Percentiles rank a stretch among this genome's conserved stretches.
phyloP scores from a whole-genome alignment of 257 asterid species.

The Paulownia fortunei region DNA sequence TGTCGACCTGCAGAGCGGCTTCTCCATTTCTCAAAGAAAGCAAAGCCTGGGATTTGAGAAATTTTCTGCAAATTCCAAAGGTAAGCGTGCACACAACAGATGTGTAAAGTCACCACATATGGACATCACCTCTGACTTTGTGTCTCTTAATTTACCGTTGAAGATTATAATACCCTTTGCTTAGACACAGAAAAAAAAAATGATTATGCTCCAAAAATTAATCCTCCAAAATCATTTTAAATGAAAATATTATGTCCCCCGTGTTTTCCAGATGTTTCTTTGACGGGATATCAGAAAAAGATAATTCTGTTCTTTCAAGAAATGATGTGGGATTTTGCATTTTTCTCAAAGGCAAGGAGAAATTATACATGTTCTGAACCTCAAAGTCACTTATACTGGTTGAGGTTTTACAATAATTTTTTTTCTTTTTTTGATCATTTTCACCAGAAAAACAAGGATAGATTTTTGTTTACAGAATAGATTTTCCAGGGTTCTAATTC shows the following conservation, averaged over 20 bases:
- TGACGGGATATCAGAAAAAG: neutral
- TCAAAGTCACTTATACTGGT: too few relatives aligned
- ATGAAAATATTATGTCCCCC: neutral
- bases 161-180: neutral
- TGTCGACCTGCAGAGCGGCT: neutral
- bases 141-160: conserved; percentile 28
- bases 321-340: too few relatives aligned
- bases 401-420: too few relatives aligned
- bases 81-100: conserved; percentile 53
- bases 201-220: neutral
- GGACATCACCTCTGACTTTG: conserved; percentile 47
- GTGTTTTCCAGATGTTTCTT: neutral
- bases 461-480: too few relatives aligned
- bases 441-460: too few relatives aligned
- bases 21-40: conserved; percentile 12
- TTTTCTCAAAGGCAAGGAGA: too few relatives aligned
- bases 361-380: too few relatives aligned
- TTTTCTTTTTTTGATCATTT: too few relatives aligned
- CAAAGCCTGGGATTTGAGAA: conserved; percentile 23
- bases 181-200: neutral
- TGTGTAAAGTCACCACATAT: conserved; percentile 34
- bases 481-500: too few relatives aligned
- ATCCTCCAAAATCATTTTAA: neutral
- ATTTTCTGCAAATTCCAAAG: conserved; percentile 35
- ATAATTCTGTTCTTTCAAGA: too few relatives aligned